Evolutionary conservation across 257 asterid species (phyloP), one percentile per base, ranked within the genome.

Genomic region (Rhazya stricta): DNA sequence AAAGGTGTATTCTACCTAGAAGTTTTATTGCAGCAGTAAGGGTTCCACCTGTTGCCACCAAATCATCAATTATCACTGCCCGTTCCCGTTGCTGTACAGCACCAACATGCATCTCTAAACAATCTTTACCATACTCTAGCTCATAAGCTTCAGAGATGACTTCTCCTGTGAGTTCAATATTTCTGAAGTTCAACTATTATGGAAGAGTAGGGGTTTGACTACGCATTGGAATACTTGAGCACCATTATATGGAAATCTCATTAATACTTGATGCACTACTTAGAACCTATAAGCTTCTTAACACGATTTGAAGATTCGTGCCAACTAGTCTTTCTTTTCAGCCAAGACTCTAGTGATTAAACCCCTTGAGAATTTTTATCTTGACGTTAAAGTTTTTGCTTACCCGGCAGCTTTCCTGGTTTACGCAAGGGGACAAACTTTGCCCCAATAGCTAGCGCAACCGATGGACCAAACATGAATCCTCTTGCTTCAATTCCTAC

Each of bases 31-130:
- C 97, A 29, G 97, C 97, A 12, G 91, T 81, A 9, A 91, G 86
- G 48, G 97, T 91, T 74, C 96, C 97, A 19, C 97, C 97, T 0
- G 97, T 91, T 77, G 97, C 97, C 37, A 91, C 92, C 88, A 91
- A 79, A 82, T 91, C 97, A 83, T 91, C 97, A 51, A 91, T 84
- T 37, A 91, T 86, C 53, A 91, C 87, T 1, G 86, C 93, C 18
- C 91, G 86, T n/a, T 91, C 96, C 0, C 96, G 94, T n/a, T 81
- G 69, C 71, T 89, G 77, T 61, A 91, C 89, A 56, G 93, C 90
- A 71, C 86, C 94, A 74, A 85, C 85, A 86, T 91, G 97, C 91
- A 91, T 84, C 83, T 89, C 92, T 48, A 91, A 81, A 78, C 97
- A 82, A 79, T 91, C 97, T 48, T 85, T 83, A 42, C 97, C 97